Conservation (phyloP, 1,284 basidiomycete genomes). For the Boletus sp. region DNA sequence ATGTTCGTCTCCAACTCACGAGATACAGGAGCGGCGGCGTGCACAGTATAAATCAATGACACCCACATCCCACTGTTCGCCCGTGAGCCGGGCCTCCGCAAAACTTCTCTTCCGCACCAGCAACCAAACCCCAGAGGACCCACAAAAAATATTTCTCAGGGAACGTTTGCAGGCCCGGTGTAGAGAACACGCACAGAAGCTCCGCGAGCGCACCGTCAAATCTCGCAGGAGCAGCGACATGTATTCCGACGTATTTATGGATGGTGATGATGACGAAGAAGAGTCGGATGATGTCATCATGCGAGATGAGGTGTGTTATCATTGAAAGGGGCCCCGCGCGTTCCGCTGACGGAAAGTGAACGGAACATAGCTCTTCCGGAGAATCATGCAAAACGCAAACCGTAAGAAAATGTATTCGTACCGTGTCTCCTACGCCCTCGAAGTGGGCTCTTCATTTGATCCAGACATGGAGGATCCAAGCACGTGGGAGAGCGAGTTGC, state of each 20-base stretch:
- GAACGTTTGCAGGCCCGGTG: slow-evolving; percentile 60
- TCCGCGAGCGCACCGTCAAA: slow-evolving; percentile 46
- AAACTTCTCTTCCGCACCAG: slow-evolving; percentile 17
- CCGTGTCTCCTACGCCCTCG: slow-evolving; percentile 56
- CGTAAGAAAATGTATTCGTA: slow-evolving; percentile 49
- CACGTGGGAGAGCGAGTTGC: slow-evolving; percentile 55
- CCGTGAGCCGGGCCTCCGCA: slow-evolving; percentile 13
- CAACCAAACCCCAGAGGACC: slow-evolving; percentile 30
- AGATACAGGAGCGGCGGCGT: slow-evolving; percentile 40
- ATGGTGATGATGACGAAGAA: slow-evolving; percentile 53
- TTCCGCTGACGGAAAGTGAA: slow-evolving; percentile 5
- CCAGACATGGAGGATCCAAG: slow-evolving; percentile 60
- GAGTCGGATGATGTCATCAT: slow-evolving; percentile 45
- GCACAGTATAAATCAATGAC: slow-evolving; percentile 44
- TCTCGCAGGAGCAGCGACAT: slow-evolving; percentile 44
- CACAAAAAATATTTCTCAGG: slow-evolving; percentile 49
- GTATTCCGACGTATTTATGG: slow-evolving; percentile 46
- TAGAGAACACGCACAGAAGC: slow-evolving; percentile 53
- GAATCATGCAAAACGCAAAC: slow-evolving; percentile 53
- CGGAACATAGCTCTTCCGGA: slow-evolving; percentile 51
- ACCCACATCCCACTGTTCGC: slow-evolving; percentile 8
- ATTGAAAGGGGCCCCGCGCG: background rate
- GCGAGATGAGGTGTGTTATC: slow-evolving; percentile 54
- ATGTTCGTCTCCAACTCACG: slow-evolving; percentile 39
- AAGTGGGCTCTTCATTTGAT: slow-evolving; percentile 71